Evolutionary conservation across 495 filamentous ascomycete species (phyloP), one percentile per base, ranked within the genome.

Genomic region (Delitschia confertaspora): DNA sequence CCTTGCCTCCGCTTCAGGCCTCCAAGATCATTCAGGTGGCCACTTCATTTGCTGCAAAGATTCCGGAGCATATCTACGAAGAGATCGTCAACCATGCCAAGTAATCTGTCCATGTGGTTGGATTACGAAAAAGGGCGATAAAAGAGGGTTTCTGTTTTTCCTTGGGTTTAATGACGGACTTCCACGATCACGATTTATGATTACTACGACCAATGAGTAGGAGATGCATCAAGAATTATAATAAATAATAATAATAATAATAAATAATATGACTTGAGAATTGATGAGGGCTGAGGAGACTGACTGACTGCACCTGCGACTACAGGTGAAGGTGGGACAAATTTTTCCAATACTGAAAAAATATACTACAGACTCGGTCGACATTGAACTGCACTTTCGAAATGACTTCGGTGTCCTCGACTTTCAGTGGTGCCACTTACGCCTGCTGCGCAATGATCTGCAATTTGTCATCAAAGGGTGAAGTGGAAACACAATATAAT

Each of bases 11-110:
- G 4, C 68, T 96, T 18, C 73, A 88, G 38, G 82, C 88, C 14
- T 78, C 83, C 53, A 76, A 76, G 45, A 81, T 95, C 56, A 88
- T 93, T 55, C 74, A 73, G 33, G 64, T 88, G 21, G 83, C 89
- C 0, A 72, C 95, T 40, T 74, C 75, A 21, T 73, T 95, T 45
- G 79, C 93, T 20, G 75, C 74, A 38, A 89, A 82, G 68, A 86
- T 98, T 39, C 93, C 91, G 6, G 75, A 83, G 44, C 82, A 88
- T 49, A 67, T 99, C 31, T 99, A 94, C 54, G 79, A 78, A 30
- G 85, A 93, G 58, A 80, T 98, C 57, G 75, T 95, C 27, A 70
- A 70, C 32, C 93, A 98, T 65, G 88, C 89, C 16, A 53, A 58
- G 30, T 58, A 25, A 50, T 9, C 14, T 7, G 7, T 14, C 9